Conservation (phyloP, 2,329 filamentous ascomycete species). For the Helotiales sp. region DNA sequence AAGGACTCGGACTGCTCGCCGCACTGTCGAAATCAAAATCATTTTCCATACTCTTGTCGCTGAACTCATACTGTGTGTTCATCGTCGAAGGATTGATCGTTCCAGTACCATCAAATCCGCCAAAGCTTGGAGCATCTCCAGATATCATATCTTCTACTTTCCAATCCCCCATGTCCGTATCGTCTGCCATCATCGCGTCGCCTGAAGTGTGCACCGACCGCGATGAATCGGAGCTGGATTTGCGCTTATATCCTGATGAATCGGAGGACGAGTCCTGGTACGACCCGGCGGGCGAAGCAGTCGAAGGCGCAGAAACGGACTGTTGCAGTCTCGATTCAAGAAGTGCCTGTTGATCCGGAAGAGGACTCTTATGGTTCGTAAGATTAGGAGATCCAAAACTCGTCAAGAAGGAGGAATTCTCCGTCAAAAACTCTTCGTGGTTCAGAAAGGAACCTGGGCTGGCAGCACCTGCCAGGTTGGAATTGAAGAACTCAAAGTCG, state of each 20-base stretch:
- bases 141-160: slow-evolving; percentile 38
- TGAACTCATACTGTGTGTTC: slow-evolving; percentile 38
- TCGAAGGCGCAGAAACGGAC: slow-evolving; percentile 31
- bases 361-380: slow-evolving; percentile 28
- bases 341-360: slow-evolving; percentile 21
- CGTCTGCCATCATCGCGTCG: slow-evolving; percentile 47
- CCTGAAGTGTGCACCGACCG: slow-evolving; percentile 43
- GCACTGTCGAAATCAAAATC: slow-evolving; percentile 60
- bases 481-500: slow-evolving; percentile 41
- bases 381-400: slow-evolving; percentile 30
- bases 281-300: slow-evolving; percentile 38
- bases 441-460: slow-evolving; percentile 33
- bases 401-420: slow-evolving; percentile 26
- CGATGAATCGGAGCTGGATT: slow-evolving; percentile 47
- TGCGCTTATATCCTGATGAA: slow-evolving; percentile 50
- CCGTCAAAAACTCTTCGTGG: slow-evolving; percentile 29
- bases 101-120: slow-evolving; percentile 37
- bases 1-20: slow-evolving; percentile 54
- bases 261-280: slow-evolving; percentile 53
- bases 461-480: slow-evolving; percentile 33
- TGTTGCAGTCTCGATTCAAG: slow-evolving; percentile 25
- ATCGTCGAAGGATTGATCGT: slow-evolving; percentile 40
- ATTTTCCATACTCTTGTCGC: slow-evolving; percentile 48
- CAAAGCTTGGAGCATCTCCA: slow-evolving; percentile 40
- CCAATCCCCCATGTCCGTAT: slow-evolving; percentile 45